Evolutionary conservation across 208 protist species (phyloP).

Genomic region (Phytomonas francai): DNA sequence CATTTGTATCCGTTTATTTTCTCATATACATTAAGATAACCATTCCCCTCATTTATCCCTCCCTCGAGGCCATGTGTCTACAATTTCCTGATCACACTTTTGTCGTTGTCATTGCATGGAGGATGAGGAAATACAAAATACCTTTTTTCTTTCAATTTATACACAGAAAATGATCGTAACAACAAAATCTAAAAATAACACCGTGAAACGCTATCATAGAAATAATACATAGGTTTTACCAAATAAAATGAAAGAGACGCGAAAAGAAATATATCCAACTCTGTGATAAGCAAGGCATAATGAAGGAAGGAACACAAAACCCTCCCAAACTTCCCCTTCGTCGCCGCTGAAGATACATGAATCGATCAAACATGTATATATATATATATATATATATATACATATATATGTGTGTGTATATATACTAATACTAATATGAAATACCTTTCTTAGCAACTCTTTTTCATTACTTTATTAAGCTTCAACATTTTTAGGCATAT

Average conservation of each 20-base stretch:
- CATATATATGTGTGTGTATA: conserved; percentile 6
- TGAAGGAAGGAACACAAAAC: conserved; percentile 10
- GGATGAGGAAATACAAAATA: not conserved
- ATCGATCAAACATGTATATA: not conserved
- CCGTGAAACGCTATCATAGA: not conserved
- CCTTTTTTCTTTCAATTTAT: conserved; percentile 6
- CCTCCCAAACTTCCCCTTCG: not conserved
- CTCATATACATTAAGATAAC: no score
- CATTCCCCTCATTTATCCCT: no score
- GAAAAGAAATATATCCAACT: not conserved
- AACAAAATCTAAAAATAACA: not conserved
- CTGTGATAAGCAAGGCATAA: not conserved
- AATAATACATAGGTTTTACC: conserved; percentile 1
- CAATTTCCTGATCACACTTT: no score
- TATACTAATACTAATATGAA: not conserved
- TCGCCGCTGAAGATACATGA: not conserved
- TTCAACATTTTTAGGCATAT: conserved; percentile 27
- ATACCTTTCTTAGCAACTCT: not conserved
- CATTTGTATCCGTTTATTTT: no score
- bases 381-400: conserved; percentile 7
- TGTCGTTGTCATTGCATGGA: not conserved
- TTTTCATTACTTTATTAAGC: conserved; percentile 9
- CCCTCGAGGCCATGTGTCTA: no score
- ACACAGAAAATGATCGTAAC: conserved; percentile 9
- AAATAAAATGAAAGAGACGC: conserved; percentile 1